Conservation (phyloP, 257 asterid species). For the Jasminum sambac region DNA sequence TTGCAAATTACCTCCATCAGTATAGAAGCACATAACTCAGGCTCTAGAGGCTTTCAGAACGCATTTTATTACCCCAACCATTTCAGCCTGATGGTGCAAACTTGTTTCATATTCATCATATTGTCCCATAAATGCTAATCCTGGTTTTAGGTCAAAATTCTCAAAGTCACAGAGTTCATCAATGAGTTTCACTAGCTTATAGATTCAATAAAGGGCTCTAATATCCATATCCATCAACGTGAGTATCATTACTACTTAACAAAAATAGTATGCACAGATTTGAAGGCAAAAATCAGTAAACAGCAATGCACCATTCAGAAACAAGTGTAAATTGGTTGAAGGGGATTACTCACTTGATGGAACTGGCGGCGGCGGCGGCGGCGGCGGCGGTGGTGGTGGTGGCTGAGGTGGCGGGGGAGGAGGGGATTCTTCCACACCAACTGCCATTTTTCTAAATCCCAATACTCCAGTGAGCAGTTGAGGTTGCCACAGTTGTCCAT, state of each 20-base stretch:
- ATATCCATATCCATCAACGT: neutral
- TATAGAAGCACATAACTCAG: neutral
- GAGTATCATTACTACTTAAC: neutral
- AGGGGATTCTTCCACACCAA: conserved; percentile 43
- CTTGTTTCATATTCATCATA: neutral
- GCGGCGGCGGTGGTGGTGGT: conserved; percentile 41
- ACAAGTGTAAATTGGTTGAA: conserved; percentile 21
- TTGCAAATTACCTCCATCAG: neutral
- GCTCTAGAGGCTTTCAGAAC: neutral
- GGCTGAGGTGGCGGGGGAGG: conserved; percentile 48
- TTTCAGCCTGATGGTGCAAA: neutral
- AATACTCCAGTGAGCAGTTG: conserved; percentile 48
- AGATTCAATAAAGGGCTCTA: neutral
- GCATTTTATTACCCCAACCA: neutral
- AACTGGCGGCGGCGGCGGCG: conserved; percentile 39
- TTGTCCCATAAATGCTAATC: neutral
- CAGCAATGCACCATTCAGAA: conserved; percentile 13
- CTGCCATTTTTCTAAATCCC: conserved; percentile 40
- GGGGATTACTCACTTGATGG: conserved; percentile 64
- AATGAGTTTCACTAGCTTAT: neutral
- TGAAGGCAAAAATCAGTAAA: conserved; percentile 12
- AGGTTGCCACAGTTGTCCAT: conserved; percentile 82
- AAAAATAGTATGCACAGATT: neutral
- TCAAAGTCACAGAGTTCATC: neutral
- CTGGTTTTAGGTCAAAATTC: neutral